Conservation (phyloP, 2,329 filamentous ascomycete species). For the Rhinocladiella similis region DNA sequence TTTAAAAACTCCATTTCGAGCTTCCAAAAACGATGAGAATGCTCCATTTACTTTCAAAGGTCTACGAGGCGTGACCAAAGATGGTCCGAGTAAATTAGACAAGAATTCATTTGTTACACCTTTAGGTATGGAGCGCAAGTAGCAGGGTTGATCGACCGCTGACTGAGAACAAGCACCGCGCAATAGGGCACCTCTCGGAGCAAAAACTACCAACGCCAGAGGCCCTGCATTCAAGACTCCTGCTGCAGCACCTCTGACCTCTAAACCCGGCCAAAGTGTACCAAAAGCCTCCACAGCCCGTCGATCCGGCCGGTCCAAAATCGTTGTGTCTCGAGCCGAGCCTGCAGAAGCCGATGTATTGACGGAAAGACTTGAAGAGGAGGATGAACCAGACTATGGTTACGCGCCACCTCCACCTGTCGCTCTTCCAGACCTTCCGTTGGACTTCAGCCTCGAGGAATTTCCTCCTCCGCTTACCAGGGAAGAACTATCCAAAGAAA, state of each 20-base stretch:
- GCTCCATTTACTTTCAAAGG: constrained; percentile 57
- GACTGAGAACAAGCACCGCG: constrained; percentile 54
- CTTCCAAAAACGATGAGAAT: constrained; percentile 84
- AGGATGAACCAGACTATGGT: constrained; percentile 74
- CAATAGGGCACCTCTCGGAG: constrained; percentile 77
- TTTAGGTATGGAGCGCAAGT: constrained; percentile 60
- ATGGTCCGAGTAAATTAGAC: constrained; percentile 52
- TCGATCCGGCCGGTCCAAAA: constrained; percentile 58
- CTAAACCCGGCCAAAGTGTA: constrained; percentile 64
- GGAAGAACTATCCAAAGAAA: constrained; percentile 55
- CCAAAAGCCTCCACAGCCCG: constrained; percentile 61
- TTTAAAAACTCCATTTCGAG: constrained; percentile 78
- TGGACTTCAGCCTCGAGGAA: constrained; percentile 49
- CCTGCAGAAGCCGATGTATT: constrained; percentile 31
- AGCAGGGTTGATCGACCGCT: constrained; percentile 11
- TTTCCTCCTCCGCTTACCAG: constrained; percentile 53
- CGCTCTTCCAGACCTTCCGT: constrained; percentile 47
- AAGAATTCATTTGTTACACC: constrained; percentile 76
- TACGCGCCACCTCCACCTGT: constrained; percentile 75
- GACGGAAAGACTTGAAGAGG: constrained; percentile 46
- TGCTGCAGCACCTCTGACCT: constrained; percentile 60
- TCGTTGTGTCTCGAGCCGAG: constrained; percentile 48
- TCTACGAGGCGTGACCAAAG: constrained; percentile 61
- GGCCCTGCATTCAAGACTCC: constrained; percentile 66
- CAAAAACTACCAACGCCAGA: constrained; percentile 97